Evolutionary conservation across 352 stramenopile genomes (phyloP).

Genomic region (Globisporangium nodosum): DNA sequence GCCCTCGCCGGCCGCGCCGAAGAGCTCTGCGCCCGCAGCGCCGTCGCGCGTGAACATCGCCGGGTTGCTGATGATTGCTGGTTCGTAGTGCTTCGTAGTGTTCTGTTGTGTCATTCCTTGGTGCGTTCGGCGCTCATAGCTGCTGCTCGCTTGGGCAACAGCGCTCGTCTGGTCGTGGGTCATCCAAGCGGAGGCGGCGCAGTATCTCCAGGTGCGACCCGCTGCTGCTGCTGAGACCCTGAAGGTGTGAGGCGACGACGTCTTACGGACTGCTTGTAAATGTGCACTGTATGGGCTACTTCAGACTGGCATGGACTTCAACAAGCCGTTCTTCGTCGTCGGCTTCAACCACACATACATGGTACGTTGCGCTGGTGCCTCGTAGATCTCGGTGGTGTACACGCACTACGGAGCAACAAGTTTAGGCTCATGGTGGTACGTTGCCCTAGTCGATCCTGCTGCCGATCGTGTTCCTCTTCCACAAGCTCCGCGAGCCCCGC

Average conservation of each 20-base stretch:
- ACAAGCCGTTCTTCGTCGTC: conserved; percentile 59
- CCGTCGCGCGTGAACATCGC: background rate
- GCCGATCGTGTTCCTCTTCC: conserved; percentile 28
- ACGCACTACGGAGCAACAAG: too few relatives aligned
- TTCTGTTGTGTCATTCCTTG: background rate
- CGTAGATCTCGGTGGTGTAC: background rate
- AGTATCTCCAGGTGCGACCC: conserved; percentile 6
- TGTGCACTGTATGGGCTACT: background rate
- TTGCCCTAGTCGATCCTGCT: conserved; percentile 26
- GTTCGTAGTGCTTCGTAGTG: background rate
- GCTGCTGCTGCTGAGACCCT: background rate
- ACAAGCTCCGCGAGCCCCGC: conserved; percentile 17
- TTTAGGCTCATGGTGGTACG: too few relatives aligned
- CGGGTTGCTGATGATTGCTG: background rate
- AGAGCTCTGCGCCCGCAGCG: background rate
- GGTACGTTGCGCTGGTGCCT: conserved; percentile 1
- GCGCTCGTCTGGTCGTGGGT: conserved; percentile 22
- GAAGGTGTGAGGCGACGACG: too few relatives aligned
- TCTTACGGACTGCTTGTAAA: background rate
- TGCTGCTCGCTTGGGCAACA: background rate
- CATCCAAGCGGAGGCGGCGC: conserved; percentile 18
- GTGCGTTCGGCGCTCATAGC: background rate
- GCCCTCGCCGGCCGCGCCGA: background rate
- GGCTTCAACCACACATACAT: conserved; percentile 48
- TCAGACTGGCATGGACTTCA: conserved; percentile 18